Conservation (phyloP, 257 asterid species). For the Nicotiana undulata region DNA sequence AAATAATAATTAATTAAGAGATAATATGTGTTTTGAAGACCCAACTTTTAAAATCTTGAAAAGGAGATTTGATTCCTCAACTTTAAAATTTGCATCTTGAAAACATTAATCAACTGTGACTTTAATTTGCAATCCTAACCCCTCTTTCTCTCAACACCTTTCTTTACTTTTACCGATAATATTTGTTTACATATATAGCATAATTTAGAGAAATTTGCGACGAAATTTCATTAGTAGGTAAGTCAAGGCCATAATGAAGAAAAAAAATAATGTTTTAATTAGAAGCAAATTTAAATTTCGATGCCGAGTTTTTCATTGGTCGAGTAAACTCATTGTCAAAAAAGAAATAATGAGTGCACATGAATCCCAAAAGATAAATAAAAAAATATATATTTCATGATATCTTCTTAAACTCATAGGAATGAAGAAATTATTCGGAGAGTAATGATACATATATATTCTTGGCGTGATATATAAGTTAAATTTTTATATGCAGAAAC, state of each 20-base stretch:
- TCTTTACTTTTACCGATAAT: neutral
- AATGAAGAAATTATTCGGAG: neutral
- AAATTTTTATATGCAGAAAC: neutral
- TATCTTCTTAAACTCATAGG: neutral
- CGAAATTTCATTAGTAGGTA: neutral
- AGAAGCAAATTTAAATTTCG: neutral
- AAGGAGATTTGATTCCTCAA: conserved; percentile 34
- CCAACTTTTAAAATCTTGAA: conserved; percentile 15
- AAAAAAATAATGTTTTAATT: neutral
- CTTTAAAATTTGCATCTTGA: conserved; percentile 32
- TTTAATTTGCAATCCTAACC: neutral
- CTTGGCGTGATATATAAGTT: neutral
- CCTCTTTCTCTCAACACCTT: neutral
- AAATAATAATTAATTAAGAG: conserved; percentile 18
- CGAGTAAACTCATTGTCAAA: neutral
- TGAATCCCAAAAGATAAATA: neutral
- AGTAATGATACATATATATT: conserved; percentile 3
- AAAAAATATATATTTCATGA: neutral
- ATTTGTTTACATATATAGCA: neutral
- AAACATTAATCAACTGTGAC: conserved; percentile 30
- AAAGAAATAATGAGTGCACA: neutral
- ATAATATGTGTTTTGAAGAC: conserved; percentile 13
- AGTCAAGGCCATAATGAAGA: neutral
- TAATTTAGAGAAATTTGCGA: neutral
- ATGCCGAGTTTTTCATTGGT: neutral